Evolutionary conservation across 352 stramenopile species (phyloP), one percentile per base, ranked within the genome.

Genomic region (Globisporangium orthogonon): DNA sequence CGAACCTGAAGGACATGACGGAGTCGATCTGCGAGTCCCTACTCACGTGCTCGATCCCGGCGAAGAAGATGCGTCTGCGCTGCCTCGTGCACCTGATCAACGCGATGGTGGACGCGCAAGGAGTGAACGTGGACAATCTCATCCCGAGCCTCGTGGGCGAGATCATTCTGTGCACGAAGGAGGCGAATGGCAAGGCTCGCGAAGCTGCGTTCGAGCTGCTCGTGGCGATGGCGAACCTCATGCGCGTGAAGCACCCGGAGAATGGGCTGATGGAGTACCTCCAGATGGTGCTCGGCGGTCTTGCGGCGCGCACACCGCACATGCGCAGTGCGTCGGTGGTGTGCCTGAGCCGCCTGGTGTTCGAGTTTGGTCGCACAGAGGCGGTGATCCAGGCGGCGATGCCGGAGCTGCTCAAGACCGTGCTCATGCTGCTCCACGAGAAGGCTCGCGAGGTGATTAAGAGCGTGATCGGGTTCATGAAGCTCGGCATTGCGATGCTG

Each of bases 141-240:
- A 87, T 97, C 54, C 85, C 91, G 43, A 89, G 89, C 61, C 82
- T 98, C 29, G 82, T 98, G n/a, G 88, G 88, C 28, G 96, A 99
- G 72, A 96, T 98, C 51, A 87, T 98, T 55, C 73, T 99, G 23
- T 98, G 93, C 67, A 95, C 97, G 17, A 99, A 99, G 73, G 96
- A 99, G 69, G 91, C 91, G 11, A 99, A 98, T 58, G 90, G 81
- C 41, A 98, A 98, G 64, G 96, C 95, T 30, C 81, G 86, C 45
- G 86, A 95, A 63, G 83, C 83, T 14, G 86, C 86, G 18, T 95
- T 95, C 45, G 83, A 92, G 67, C 61, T 96, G 55, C 63, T 95
- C 50, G 67, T 96, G 33, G 82, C 83, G 35, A 93, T 95, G 84
- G 83, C 83, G 14, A 73, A 86, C 61, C 70, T 94, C 35, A 67